Evolutionary conservation across 345 rosid species (phyloP).

Genomic region (Brassica rapa): DNA sequence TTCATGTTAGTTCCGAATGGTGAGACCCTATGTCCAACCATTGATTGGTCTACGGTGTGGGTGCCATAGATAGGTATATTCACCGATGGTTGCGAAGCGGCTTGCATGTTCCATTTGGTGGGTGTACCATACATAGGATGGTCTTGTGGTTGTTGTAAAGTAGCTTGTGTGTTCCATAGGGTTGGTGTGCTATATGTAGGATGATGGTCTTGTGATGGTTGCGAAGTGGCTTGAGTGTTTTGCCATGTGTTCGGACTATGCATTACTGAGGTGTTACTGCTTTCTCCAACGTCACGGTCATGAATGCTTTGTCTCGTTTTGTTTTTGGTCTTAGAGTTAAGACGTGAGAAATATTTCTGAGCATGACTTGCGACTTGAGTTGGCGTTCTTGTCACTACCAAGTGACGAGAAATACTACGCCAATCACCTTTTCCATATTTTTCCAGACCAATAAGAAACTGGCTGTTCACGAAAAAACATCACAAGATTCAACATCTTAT

Average conservation of each 20-base stretch:
- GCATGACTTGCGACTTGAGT: constrained; percentile 97
- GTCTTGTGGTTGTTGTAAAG: background rate
- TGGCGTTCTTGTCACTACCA: constrained; percentile 76
- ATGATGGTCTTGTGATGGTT: constrained; percentile 25
- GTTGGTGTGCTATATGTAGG: background rate
- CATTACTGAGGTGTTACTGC: constrained; percentile 45
- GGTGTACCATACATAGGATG: background rate
- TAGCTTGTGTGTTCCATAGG: constrained; percentile 3
- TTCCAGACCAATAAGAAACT: constrained; percentile 84
- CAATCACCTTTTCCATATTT: constrained; percentile 92
- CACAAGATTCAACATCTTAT: background rate
- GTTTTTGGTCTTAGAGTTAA: constrained; percentile 71
- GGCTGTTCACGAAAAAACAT: constrained; percentile 43
- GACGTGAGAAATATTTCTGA: constrained; percentile 75
- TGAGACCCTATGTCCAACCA: constrained; percentile 63
- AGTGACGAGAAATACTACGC: constrained; percentile 84
- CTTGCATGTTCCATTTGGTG: constrained; percentile 2
- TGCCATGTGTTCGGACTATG: constrained; percentile 73
- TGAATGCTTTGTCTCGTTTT: constrained; percentile 77
- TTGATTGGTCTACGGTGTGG: constrained; percentile 62
- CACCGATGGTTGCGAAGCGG: constrained; percentile 33
- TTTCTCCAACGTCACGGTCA: constrained; percentile 59
- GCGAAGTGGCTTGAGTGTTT: constrained; percentile 36
- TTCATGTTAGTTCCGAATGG: constrained; percentile 80
- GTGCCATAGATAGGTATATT: constrained; percentile 49